A percentile compares a stretch with the other conserved stretches of the same genome.
phyloP scores from a whole-genome alignment of 192 early-diverging fungal species.

The Diversispora epigaea region DNA sequence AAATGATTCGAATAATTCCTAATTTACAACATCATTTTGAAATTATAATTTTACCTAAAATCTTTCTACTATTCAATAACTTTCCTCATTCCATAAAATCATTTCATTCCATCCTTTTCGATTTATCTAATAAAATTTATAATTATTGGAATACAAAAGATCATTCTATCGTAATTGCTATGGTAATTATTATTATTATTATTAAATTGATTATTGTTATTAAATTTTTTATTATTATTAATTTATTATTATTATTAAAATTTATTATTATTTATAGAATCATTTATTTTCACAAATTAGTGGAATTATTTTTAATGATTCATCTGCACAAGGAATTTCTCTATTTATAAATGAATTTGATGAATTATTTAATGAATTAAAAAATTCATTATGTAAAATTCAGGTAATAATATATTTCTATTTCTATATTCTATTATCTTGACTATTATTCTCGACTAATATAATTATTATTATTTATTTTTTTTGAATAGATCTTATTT shows the following conservation, averaged over 20 bases:
- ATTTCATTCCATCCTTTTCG: not conserved
- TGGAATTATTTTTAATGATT: not conserved
- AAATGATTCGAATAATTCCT: not conserved
- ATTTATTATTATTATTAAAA: too few species aligned
- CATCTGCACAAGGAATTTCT: not conserved
- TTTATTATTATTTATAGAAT: not conserved
- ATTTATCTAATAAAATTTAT: slow-evolving; percentile 15
- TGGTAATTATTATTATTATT: not conserved
- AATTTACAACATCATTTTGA: slow-evolving; percentile 7
- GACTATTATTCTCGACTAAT: not conserved
- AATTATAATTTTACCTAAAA: slow-evolving; percentile 2
- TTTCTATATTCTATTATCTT: not conserved
- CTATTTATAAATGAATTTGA: slow-evolving; percentile 15
- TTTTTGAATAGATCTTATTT: not conserved
- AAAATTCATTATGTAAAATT: slow-evolving; percentile 2
- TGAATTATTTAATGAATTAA: slow-evolving; percentile 3
- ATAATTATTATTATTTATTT: not conserved
- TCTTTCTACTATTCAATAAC: not conserved
- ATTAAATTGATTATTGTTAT: too few species aligned
- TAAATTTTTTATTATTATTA: too few species aligned
- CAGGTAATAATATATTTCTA: not conserved
- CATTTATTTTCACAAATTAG: slow-evolving; percentile 10
- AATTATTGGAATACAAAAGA: slow-evolving; percentile 25
- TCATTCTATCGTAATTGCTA: not conserved
- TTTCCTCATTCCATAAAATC: not conserved